Percentiles rank a stretch among this genome's conserved stretches.
phyloP scores from a whole-genome alignment of 768 basidiomycete species.

The Neoboletus magnificus region DNA sequence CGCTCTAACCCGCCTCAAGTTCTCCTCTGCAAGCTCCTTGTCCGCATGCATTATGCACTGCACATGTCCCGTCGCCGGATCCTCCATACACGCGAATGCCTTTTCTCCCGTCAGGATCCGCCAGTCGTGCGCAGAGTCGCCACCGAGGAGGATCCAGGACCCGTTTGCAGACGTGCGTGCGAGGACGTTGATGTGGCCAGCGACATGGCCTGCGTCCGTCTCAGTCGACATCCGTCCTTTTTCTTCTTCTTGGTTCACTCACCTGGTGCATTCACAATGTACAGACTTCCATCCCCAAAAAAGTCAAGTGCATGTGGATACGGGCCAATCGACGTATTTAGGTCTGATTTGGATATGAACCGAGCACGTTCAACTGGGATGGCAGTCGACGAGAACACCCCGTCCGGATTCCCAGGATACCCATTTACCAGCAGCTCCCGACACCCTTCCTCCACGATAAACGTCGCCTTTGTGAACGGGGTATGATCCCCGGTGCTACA shows the following conservation, averaged over 20 bases:
- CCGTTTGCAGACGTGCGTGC: constrained; percentile 52
- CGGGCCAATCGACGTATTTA: constrained; percentile 42
- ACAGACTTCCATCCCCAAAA: constrained; percentile 57
- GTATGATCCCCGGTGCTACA: constrained; percentile 41
- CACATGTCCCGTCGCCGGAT: constrained; percentile 23
- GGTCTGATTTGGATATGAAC: constrained; percentile 35
- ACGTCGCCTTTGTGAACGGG: constrained; percentile 44
- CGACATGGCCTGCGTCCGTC: constrained; percentile 39
- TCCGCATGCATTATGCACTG: constrained; percentile 42
- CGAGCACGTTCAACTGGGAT: constrained; percentile 38
- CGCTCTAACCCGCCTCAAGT: constrained; percentile 39
- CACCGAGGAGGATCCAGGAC: constrained; percentile 54
- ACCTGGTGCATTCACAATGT: constrained; percentile 54
- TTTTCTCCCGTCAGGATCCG: constrained; percentile 46
- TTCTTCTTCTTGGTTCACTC: background rate
- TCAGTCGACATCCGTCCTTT: background rate
- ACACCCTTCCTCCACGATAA: constrained; percentile 46
- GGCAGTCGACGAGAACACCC: constrained; percentile 31
- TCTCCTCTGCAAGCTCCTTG: constrained; percentile 40
- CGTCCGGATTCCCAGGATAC: constrained; percentile 42
- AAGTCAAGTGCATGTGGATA: constrained; percentile 51
- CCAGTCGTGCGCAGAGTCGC: constrained; percentile 57
- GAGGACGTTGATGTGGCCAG: constrained; percentile 53
- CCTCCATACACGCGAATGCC: constrained; percentile 32
- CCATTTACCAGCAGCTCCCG: constrained; percentile 35